These are phyloP conservation scores for Cladophialophora chaetospira DNA, from an alignment of 2,329 filamentous ascomycete genomes.

Conservation along the genomic window DNA sequence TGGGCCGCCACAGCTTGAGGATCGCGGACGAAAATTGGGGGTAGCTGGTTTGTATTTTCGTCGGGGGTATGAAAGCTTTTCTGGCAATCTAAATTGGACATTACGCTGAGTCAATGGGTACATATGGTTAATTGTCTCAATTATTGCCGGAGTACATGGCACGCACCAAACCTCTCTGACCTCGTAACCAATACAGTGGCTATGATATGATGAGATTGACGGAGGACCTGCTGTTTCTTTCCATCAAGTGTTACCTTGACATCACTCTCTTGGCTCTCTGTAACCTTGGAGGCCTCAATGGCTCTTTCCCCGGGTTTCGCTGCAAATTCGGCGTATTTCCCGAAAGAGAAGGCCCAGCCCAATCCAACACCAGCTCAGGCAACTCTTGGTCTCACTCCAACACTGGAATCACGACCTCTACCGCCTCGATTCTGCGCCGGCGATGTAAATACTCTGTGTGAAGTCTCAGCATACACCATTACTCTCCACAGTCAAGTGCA, in stretches of 20 bases:
- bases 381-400: too few species aligned
- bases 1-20: slow-evolving; percentile 46
- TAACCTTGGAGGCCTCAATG: background rate
- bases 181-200: too few species aligned
- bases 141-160: background rate
- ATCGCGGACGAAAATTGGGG: background rate
- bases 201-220: too few species aligned
- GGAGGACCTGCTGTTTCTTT: too few species aligned
- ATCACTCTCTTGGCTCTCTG: too few species aligned
- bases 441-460: slow-evolving; percentile 7
- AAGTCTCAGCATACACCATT: slow-evolving; percentile 7
- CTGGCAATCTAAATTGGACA: background rate
- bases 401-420: background rate
- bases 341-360: background rate
- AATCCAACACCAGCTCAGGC: too few species aligned
- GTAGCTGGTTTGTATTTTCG: background rate
- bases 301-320: background rate
- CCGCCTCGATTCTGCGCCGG: background rate
- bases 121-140: background rate
- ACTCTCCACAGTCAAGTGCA: background rate
- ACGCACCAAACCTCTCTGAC: too few species aligned
- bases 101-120: background rate
- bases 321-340: slow-evolving; percentile 10
- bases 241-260: too few species aligned
- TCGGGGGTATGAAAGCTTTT: background rate